phyloP scores from a whole-genome alignment of 1,139 yeast species.

The Yamadazyma friedrichii region DNA sequence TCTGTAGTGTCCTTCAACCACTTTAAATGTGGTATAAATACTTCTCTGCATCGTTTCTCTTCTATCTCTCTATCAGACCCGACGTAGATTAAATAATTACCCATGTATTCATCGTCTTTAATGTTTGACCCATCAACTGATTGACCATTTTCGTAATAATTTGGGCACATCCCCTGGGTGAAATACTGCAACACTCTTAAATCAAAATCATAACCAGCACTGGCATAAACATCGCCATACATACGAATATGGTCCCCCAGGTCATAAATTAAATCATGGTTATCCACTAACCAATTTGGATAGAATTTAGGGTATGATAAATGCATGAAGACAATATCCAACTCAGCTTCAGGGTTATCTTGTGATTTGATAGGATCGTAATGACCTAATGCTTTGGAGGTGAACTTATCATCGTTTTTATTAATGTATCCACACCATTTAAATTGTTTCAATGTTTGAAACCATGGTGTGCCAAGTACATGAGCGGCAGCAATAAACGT shows the following conservation, averaged over 20 bases:
- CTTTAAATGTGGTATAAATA: slow-evolving; percentile 39
- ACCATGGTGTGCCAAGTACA: slow-evolving; percentile 47
- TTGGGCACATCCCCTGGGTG: slow-evolving; percentile 39
- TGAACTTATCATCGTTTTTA: slow-evolving; percentile 34
- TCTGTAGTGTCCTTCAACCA: slow-evolving; percentile 37
- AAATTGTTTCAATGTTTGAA: slow-evolving; percentile 52
- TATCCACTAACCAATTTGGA: slow-evolving; percentile 49
- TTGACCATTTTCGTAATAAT: slow-evolving; percentile 33
- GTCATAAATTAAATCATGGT: slow-evolving; percentile 43
- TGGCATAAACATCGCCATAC: slow-evolving; percentile 40
- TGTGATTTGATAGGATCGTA: slow-evolving; percentile 47
- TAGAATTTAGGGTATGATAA: slow-evolving; percentile 64
- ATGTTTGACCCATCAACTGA: slow-evolving; percentile 25
- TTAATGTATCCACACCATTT: slow-evolving; percentile 53
- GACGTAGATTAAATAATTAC: slow-evolving; percentile 30
- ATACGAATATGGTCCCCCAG: slow-evolving; percentile 44
- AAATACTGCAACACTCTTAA: slow-evolving; percentile 37
- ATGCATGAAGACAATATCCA: slow-evolving; percentile 51
- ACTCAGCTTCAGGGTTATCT: slow-evolving; percentile 16
- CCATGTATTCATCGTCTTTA: slow-evolving; percentile 31
- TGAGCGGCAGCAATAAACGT: slow-evolving; percentile 66
- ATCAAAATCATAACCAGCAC: slow-evolving; percentile 55
- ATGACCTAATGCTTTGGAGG: slow-evolving; percentile 60
- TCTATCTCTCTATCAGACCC: slow-evolving; percentile 23
- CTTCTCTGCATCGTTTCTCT: slow-evolving; percentile 31